phyloP scores from a whole-genome alignment of 2,329 filamentous ascomycete genomes.

The Fusarium citri region DNA sequence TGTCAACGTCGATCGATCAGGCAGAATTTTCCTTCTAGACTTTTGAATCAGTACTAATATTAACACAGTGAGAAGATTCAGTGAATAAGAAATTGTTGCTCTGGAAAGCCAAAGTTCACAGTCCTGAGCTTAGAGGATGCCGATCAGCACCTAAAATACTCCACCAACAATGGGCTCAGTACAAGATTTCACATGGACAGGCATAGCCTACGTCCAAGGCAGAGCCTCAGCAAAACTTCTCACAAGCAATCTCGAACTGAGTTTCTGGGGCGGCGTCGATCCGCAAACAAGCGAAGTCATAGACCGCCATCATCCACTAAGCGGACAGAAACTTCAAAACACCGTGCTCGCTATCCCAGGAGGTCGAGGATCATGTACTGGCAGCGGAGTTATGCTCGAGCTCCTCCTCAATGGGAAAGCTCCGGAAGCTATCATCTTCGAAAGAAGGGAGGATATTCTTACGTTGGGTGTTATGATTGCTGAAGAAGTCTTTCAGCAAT shows the following conservation, averaged over 20 bases:
- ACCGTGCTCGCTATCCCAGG: slow-evolving; percentile 57
- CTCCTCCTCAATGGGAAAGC: slow-evolving; percentile 54
- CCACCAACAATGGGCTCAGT: slow-evolving; percentile 21
- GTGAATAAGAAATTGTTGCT: too few relatives aligned
- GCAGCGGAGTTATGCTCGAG: slow-evolving; percentile 59
- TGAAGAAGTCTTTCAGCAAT: slow-evolving; percentile 53
- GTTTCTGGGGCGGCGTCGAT: slow-evolving; percentile 61
- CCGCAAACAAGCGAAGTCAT: slow-evolving; percentile 55
- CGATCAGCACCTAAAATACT: background rate
- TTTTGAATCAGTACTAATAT: background rate
- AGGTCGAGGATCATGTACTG: slow-evolving; percentile 60
- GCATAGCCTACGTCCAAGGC: slow-evolving; percentile 41
- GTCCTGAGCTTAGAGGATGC: background rate
- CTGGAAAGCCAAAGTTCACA: too few relatives aligned
- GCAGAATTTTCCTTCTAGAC: background rate
- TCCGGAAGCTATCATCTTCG: slow-evolving; percentile 56
- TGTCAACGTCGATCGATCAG: background rate
- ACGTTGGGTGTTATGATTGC: slow-evolving; percentile 59
- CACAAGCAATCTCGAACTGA: slow-evolving; percentile 48
- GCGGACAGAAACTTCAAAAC: slow-evolving; percentile 48
- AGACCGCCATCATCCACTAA: slow-evolving; percentile 57
- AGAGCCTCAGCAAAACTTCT: slow-evolving; percentile 47
- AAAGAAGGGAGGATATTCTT: slow-evolving; percentile 56
- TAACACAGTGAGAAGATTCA: too few relatives aligned
- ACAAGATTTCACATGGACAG: slow-evolving; percentile 3